Base-by-base conservation (phyloP, 140 eudicot species). In the Ambrosia hybrid region DNA sequence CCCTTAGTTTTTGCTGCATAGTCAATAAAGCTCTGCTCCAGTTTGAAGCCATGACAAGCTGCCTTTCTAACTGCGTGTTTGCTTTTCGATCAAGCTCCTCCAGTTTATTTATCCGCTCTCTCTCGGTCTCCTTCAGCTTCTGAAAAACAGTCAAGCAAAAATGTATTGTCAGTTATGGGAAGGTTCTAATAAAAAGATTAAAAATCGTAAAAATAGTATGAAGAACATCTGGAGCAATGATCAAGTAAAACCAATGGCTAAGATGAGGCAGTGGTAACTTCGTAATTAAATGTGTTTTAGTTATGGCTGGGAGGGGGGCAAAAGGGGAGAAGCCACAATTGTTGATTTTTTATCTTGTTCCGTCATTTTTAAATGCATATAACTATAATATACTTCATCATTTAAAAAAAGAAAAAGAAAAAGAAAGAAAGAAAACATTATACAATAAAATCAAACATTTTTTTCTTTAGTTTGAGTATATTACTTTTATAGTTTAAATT, bases 31-130 rank as follows among this genome's bases (percentile, higher is more conserved):
- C 56, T 78, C 98, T 82, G 83, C 98, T 92, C 98, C 98, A 92
- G 46, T 89, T 90, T 17, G 98, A 87, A 57, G 98, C 98, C 96
- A 92, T 80, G 38, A 92, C 91, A 61, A 92, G 87, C 85, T 92
- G 98, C 77, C 98, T 80, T 82, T 92, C 98, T 52, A 92, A 77
- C 74, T 89, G 98, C 33, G 83, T 78, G 60, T 87, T 89, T 52
- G 95, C 98, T 64, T 83, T 82, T 63, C 95, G 86, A 70, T 92
- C 98, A 59, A 85, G 78, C 73, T 89, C 98, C 72, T 92, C 96
- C 43, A 81, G 67, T 57, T 84, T 82, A 82, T 80, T 80, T 34
- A 92, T 71, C 46, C 98, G 81, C 51, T 85, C 93, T 67, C 59
- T 83, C 74, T 92, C 98, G 5, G 85, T 78, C 79, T 85, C 86